Percentiles rank a stretch among this genome's conserved stretches.
Evolutionary conservation across 352 stramenopile species (phyloP).

Genomic region (Globisporangium spiculum): DNA sequence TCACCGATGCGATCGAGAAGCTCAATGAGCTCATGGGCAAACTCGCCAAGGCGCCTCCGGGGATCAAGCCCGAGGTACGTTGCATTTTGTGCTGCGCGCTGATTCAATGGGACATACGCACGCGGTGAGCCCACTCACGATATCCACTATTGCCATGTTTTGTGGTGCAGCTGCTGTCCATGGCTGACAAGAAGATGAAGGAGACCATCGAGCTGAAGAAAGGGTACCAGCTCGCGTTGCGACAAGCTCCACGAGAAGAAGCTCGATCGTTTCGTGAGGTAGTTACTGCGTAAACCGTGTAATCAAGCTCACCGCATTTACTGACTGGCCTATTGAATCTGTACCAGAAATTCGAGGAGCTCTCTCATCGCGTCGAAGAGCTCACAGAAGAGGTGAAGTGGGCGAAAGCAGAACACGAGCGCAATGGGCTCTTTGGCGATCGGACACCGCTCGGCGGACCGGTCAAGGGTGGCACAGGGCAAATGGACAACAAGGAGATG

Average conservation of each 20-base stretch:
- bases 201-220: slow-evolving; percentile 86
- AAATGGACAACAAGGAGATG: slow-evolving; percentile 69
- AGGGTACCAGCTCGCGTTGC: slow-evolving; percentile 76
- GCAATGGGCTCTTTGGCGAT: slow-evolving; percentile 72
- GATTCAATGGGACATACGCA: neutral
- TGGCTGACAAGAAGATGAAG: slow-evolving; percentile 81
- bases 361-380: slow-evolving; percentile 74
- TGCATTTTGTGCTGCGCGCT: neutral
- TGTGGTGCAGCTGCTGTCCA: slow-evolving; percentile 50
- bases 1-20: slow-evolving; percentile 79
- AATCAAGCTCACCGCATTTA: neutral
- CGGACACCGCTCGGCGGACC: slow-evolving; percentile 32
- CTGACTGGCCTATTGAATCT: neutral
- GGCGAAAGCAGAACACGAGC: slow-evolving; percentile 76
- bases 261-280: slow-evolving; percentile 71
- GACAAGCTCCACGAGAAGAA: slow-evolving; percentile 71
- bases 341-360: slow-evolving; percentile 80
- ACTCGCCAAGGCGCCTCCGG: slow-evolving; percentile 69
- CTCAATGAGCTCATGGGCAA: slow-evolving; percentile 87
- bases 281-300: neutral
- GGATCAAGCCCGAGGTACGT: slow-evolving; percentile 60
- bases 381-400: slow-evolving; percentile 78
- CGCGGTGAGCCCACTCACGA: neutral
- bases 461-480: slow-evolving; percentile 18
- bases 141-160: neutral